Percentiles rank a stretch among this genome's conserved stretches.
Conservation (phyloP, 768 basidiomycete species). For the Xerocomus spinulosus region DNA sequence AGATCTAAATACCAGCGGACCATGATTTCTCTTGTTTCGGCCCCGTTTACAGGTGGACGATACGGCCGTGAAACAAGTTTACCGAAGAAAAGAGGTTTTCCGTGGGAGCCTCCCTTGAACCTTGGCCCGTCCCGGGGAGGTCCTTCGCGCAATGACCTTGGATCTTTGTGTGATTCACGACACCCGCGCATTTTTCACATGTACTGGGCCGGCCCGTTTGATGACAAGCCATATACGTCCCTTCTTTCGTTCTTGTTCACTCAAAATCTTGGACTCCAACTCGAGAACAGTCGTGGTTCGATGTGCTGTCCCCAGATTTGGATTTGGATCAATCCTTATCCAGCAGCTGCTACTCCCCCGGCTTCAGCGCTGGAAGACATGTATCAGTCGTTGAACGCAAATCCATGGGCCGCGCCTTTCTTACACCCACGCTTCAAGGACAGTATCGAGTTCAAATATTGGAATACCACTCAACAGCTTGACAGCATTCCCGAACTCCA, state of each 20-base stretch:
- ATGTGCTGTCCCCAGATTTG: conserved; percentile 84
- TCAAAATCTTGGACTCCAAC: conserved; percentile 84
- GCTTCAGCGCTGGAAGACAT: conserved; percentile 77
- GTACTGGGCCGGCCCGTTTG: conserved; percentile 97
- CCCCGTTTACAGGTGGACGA: conserved; percentile 26
- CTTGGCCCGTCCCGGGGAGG: conserved; percentile 46
- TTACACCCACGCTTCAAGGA: conserved; percentile 89
- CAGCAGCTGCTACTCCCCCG: conserved; percentile 85
- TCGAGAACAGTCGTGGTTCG: conserved; percentile 40
- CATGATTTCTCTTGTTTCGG: conserved; percentile 14
- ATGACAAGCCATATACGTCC: conserved; percentile 93
- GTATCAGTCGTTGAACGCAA: conserved; percentile 74
- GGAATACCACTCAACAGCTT: conserved; percentile 97
- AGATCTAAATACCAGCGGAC: conserved; percentile 1
- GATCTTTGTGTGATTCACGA: conserved; percentile 72
- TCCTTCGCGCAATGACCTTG: conserved; percentile 38
- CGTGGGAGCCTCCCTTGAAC: conserved; percentile 53
- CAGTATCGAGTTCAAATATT: conserved; percentile 90
- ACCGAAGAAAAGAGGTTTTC: conserved; percentile 49
- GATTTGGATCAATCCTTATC: conserved; percentile 98
- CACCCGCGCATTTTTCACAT: conserved; percentile 87
- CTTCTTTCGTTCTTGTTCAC: conserved; percentile 93
- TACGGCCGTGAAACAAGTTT: conserved; percentile 52
- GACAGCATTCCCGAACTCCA: conserved; percentile 87
- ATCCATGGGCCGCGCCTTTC: conserved; percentile 95